Evolutionary conservation across 169 alveolate genomes (phyloP), one percentile per base, ranked within the genome.

Genomic region (Haemoproteus tartakovskyi): DNA sequence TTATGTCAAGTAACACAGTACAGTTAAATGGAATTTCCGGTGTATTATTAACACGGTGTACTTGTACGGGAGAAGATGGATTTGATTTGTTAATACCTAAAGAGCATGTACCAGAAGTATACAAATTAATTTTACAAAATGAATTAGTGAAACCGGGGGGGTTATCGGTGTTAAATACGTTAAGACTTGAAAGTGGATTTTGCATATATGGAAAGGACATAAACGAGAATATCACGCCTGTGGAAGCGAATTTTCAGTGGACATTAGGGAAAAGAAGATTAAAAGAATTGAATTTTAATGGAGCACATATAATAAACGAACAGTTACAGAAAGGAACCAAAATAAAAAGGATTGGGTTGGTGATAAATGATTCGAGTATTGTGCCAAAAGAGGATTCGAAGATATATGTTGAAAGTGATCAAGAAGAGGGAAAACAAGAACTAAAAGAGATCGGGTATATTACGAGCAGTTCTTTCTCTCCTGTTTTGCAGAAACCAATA

Each of bases 11-110:
- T 36, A 57, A 43, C 33, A 2, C 57, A 45, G 18, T 29, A 21
- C 54, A 47, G 38, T 56, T 74, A 60, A 74, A 74, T 56, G 51
- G 40, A 1, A 33, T 57, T 36, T 61, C 54, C 9, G 43, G 50
- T 40, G 54, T 74, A 11, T 22, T 74, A 29, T 37, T 74, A 56
- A 74, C 54, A 33, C 54, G 84, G 50, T 74, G 57, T 38, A 74
- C 84, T 33, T 74, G 84, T 56, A 74, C 84, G n/a, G 84, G 84
- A 11, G 84, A 74, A 56, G 84, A 74, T 60, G 84, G 84, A 1
- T 74, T 56, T 56, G 78, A 74, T 21, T 56, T 74, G 33, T 57
- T 74, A 56, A 48, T 74, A 56, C 78, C 84, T 3, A 74, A 45
- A 36, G 51, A 74, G 16, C 30, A 74, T 47, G 62, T 74, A 14